Evolutionary conservation across 1,284 basidiomycete genomes (phyloP).

Genomic region (Leccinum fallax): DNA sequence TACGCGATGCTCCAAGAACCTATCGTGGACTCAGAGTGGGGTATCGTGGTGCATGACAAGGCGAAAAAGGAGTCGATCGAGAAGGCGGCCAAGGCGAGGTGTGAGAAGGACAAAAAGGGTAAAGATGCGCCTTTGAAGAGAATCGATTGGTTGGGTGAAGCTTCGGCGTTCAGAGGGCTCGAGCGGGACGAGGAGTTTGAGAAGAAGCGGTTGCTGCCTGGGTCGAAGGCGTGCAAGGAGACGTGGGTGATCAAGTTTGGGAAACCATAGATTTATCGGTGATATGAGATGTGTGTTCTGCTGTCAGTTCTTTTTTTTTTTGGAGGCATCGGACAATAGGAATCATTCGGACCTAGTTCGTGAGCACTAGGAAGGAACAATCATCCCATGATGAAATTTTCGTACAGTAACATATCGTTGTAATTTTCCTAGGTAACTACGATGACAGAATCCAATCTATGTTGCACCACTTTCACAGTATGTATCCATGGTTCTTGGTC

Average conservation of each 20-base stretch:
- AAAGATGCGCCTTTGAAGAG: slow-evolving; percentile 42
- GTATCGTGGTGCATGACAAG: slow-evolving; percentile 46
- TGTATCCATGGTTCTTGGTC: not conserved
- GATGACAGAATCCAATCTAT: not conserved
- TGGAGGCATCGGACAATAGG: not conserved
- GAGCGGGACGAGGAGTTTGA: slow-evolving; percentile 57
- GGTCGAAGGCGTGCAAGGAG: slow-evolving; percentile 32
- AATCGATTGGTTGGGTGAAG: slow-evolving; percentile 60
- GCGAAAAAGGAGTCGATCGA: slow-evolving; percentile 41
- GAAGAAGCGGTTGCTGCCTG: slow-evolving; percentile 50
- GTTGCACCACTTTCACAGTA: not conserved
- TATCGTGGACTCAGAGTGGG: slow-evolving; percentile 65
- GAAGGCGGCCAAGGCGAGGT: slow-evolving; percentile 39
- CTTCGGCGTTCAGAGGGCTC: slow-evolving; percentile 57
- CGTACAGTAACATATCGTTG: not conserved
- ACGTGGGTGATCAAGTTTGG: slow-evolving; percentile 43
- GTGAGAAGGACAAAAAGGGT: slow-evolving; percentile 29
- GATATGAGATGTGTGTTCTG: not conserved
- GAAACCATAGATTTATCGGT: slow-evolving; percentile 20
- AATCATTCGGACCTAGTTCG: not conserved
- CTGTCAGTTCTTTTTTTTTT: not conserved
- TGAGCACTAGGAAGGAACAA: not conserved
- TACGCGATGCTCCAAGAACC: slow-evolving; percentile 50
- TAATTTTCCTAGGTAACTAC: not conserved
- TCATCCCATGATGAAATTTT: not conserved